Base-by-base conservation (phyloP, 2,329 filamentous ascomycete species). In the Sporothrix schenckii region DNA sequence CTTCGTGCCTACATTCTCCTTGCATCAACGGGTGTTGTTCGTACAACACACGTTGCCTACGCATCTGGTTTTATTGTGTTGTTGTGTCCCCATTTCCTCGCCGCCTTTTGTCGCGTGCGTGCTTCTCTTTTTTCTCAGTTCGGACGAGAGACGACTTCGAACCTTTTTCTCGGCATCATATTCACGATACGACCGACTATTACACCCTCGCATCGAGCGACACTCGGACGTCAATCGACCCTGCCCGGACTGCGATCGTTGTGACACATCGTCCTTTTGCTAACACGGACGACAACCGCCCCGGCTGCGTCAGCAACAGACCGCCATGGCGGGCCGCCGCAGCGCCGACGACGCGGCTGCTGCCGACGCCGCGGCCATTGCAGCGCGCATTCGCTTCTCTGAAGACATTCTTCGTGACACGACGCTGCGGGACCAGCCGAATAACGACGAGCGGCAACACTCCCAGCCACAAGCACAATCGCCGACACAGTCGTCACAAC, bases 321-420 rank as follows among this genome's bases (percentile, higher is more conserved):
- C 19, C 44, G 56, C 67, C 69, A 73, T 73, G 72, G 69, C 72
- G 21, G 72, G 67, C 61, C 71, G 69, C 49, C 72, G 63, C n/a
- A 54, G n/a, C 52, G 58, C 50, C 63, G 69, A 70, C 68, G 69
- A 70, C 53, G 34, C 50, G 49, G 50, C 49, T 41, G 68, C 68
- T 10, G 24, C 66, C 30, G 60, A 70, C 56, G 58, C 53, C 44
- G 63, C 47, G 2, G 63, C 63, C 63, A 66, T 66, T 24, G 69
- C 70, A 14, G 27, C 68, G 16, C 73, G 74, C 68, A 73, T 77
- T 58, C 76, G 76, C 52, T 76, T 76, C 72, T 77, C 77, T 24
- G 73, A 72, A 27, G 75, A 76, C 47, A 58, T 73, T 39, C 69
- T 72, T 19, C 74, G 74, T 21, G 74, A 75, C 14, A 47, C 63